Evolutionary conservation across 192 early-diverging fungal species (phyloP), one percentile per base, ranked within the genome.

Genomic region (Coemansia sp.): DNA sequence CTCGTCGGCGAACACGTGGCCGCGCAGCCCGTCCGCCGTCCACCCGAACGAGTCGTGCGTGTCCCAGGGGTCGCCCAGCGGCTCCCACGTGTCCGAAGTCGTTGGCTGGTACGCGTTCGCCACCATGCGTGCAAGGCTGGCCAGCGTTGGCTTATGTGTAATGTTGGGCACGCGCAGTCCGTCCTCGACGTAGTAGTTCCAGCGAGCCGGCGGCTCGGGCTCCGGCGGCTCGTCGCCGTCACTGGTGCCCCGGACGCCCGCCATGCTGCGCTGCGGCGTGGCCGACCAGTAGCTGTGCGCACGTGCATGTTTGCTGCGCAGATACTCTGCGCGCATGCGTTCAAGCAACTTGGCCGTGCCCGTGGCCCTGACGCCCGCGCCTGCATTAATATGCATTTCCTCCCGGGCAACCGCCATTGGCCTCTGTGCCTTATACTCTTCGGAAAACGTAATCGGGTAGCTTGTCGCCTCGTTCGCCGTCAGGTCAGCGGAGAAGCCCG

Each of bases 1-100:
- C 3, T 64, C 56, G 55, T 92, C 85, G 4, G 76, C 78, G 82
- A 93, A 98, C 15, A 98, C 85, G 65, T 98, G 92, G 9, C 93
- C 95, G 24, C 93, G 81, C 13, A 93, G 55, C 19, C 90, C 90
- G 53, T 90, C 87, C 13, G 66, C 60, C 8, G 80, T 79, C 89
- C 89, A 92, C 0, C 90, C 90, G 73, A 88, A 92, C 2, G 86
- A 81, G 9, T 67, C 56, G 64, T 86, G 86, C 68, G 86, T 59
- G 60, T 62, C 52, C 87, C 89, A 91, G 10, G 78, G 61, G 37
- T 85, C 80, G 48, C 84, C 88, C 40, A 90, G 64, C 46, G 81
- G 82, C 66, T 86, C 87, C 88, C 87, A 90, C 22, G 81, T 85
- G 34, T 82, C 80, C 9, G 80, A 74, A 21, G 62, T 79, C 10